Evolutionary conservation across 495 filamentous ascomycete species (phyloP).

Genomic region (Annulohypoxylon maeteangense): DNA sequence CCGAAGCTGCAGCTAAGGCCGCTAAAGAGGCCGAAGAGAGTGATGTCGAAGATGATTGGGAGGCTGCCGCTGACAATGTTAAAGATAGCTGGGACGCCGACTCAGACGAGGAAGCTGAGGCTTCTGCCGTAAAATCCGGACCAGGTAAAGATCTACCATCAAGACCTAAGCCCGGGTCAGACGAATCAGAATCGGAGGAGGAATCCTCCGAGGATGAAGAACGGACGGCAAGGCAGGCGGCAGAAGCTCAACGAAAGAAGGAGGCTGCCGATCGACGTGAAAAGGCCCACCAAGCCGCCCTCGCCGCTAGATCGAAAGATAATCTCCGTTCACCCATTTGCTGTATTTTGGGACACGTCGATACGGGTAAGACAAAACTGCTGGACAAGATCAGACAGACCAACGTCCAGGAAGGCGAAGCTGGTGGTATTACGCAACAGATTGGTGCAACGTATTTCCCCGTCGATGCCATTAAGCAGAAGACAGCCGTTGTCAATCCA

Average conservation of each 20-base stretch:
- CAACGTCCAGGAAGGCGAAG: slow-evolving; percentile 99
- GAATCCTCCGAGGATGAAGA: slow-evolving; percentile 76
- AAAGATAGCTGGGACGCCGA: slow-evolving; percentile 97
- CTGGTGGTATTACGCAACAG: slow-evolving; percentile 99
- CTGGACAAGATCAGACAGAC: slow-evolving; percentile 99
- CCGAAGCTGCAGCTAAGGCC: slow-evolving; percentile 64
- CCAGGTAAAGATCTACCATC: slow-evolving; percentile 50
- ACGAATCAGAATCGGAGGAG: slow-evolving; percentile 55
- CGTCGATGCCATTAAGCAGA: slow-evolving; percentile 88
- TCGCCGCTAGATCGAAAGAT: slow-evolving; percentile 92
- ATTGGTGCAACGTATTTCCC: slow-evolving; percentile 99
- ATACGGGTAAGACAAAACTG: slow-evolving; percentile 99
- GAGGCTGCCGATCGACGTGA: slow-evolving; percentile 90
- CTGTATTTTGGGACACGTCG: slow-evolving; percentile 99
- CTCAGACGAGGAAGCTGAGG: slow-evolving; percentile 75
- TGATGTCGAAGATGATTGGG: slow-evolving; percentile 85
- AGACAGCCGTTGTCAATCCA: slow-evolving; percentile 91
- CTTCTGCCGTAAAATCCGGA: slow-evolving; percentile 18
- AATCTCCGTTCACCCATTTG: slow-evolving; percentile 98
- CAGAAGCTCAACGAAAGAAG: slow-evolving; percentile 79
- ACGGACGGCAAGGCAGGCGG: slow-evolving; percentile 71
- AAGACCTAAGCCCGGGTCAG: slow-evolving; percentile 54
- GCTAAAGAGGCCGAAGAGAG: slow-evolving; percentile 61
- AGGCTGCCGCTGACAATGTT: slow-evolving; percentile 79
- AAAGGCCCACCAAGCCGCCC: slow-evolving; percentile 87